phyloP scores from a whole-genome alignment of 768 basidiomycete species.

The Rhizopogon rudus region DNA sequence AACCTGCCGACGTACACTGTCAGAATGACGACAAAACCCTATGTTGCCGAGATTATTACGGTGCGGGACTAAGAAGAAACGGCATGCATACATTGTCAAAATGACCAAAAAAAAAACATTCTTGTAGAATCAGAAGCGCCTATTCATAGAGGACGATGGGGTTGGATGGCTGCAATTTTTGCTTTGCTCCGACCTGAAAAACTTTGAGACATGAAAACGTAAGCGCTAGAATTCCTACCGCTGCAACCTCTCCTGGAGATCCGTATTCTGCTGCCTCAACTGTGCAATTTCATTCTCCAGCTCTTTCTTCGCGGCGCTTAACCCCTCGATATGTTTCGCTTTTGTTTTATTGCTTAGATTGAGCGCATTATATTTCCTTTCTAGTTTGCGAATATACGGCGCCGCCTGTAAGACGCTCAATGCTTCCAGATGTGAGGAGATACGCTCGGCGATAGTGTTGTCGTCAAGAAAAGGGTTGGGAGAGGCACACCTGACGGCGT shows the following conservation, averaged over 20 bases:
- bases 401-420: slow-evolving; percentile 12
- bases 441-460: background rate
- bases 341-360: slow-evolving; percentile 32
- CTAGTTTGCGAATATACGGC: slow-evolving; percentile 32
- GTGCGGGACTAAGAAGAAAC: too few species aligned
- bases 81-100: background rate
- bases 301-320: slow-evolving; percentile 3
- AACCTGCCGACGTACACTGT: background rate
- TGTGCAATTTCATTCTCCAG: background rate
- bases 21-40: background rate
- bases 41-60: too few species aligned
- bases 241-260: slow-evolving; percentile 2
- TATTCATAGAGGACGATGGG: slow-evolving; percentile 1
- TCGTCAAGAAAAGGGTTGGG: background rate
- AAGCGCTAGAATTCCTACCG: background rate
- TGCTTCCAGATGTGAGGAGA: slow-evolving; percentile 4
- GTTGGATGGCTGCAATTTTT: slow-evolving; percentile 1
- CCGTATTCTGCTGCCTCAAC: slow-evolving; percentile 5
- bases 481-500: slow-evolving; percentile 7
- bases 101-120: background rate
- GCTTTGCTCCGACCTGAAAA: background rate
- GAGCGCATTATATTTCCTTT: slow-evolving; percentile 32
- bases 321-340: slow-evolving; percentile 10
- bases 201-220: background rate
- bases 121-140: background rate